Base-by-base conservation (phyloP, 2,329 filamentous ascomycete species). In the Huntiella savannae region DNA sequence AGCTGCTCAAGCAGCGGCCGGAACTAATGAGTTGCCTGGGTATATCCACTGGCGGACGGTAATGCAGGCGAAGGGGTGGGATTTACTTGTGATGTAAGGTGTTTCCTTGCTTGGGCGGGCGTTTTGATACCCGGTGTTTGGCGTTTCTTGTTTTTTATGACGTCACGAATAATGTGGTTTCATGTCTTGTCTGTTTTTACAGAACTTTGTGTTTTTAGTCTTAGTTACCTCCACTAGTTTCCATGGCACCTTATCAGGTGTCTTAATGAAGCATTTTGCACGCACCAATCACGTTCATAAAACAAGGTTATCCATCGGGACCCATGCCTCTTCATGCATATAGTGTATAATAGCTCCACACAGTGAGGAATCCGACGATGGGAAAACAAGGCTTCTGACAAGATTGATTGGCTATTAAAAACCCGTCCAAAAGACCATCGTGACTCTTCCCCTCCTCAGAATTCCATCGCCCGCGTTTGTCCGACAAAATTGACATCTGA, bases 1-100 rank as follows among this genome's bases (percentile, higher is more conserved):
- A 51, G 55, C 54, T 5, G 56, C 58, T 44, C 57, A 58, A 40
- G 60, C 61, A 15, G 57, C 60, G 15, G 60, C 62, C 35, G 55
- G 57, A 28, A 56, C 55, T 37, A 53, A 60, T 53, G 57, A 60
- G 55, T 62, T 64, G 62, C 77, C 75, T 58, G 22, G 22, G 7
- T 79, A 80, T 65, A 75, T 93, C 63, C 86, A 87, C 77, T 96
- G 88, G 88, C 73, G 88, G 66, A 83, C 93, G 64, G 75, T 88
- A 59, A 94, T 95, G 86, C 76, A 75, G 64, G 75, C 79, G 65
- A 91, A 88, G 67, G 77, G 77, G 55, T 94, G 85, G 87, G 84
- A 93, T 60, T 91, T 85, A 66, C 70, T 95, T 62, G 74, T 95
- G 62, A 87, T 95, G 64, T 94, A 65, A 66, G 51, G 45, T 48